A percentile compares a stretch with the other conserved stretches of the same genome.
phyloP scores from a whole-genome alignment of 1,284 basidiomycete genomes.

The Moniliella sp. region DNA sequence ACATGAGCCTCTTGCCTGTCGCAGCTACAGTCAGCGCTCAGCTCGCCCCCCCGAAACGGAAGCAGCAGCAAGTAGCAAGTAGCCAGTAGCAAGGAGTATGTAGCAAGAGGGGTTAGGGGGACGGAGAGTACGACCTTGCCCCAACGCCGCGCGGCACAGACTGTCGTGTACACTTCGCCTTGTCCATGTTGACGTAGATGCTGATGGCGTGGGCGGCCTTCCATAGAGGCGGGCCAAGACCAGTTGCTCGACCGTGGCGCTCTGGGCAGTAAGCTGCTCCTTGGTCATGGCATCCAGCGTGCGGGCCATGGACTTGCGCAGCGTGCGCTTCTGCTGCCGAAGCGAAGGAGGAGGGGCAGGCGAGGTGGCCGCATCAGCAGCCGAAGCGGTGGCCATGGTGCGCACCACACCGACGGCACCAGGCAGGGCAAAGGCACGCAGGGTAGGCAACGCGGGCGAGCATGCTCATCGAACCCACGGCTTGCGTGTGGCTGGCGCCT shows the following conservation, averaged over 20 bases:
- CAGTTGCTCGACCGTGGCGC: conserved; percentile 14
- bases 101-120: neutral
- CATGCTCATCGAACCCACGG: no score
- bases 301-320: conserved; percentile 16
- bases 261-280: conserved; percentile 6
- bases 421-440: no score
- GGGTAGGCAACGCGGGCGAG: no score
- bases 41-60: neutral
- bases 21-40: neutral
- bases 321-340: conserved; percentile 17
- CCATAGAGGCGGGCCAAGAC: conserved; percentile 25
- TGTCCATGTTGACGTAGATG: conserved; percentile 33
- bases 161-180: conserved; percentile 33
- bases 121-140: conserved; percentile 7
- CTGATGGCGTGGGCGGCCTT: conserved; percentile 17
- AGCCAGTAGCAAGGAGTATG: neutral
- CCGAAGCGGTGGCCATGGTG: no score
- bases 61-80: neutral
- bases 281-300: conserved; percentile 7
- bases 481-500: no score
- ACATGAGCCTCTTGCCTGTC: conserved; percentile 30
- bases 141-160: conserved; percentile 27
- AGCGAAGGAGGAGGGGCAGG: conserved; percentile 6
- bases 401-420: no score
- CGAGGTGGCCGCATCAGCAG: no score